phyloP scores from a whole-genome alignment of 768 basidiomycete species.

The Pleurotus tuber-regium region DNA sequence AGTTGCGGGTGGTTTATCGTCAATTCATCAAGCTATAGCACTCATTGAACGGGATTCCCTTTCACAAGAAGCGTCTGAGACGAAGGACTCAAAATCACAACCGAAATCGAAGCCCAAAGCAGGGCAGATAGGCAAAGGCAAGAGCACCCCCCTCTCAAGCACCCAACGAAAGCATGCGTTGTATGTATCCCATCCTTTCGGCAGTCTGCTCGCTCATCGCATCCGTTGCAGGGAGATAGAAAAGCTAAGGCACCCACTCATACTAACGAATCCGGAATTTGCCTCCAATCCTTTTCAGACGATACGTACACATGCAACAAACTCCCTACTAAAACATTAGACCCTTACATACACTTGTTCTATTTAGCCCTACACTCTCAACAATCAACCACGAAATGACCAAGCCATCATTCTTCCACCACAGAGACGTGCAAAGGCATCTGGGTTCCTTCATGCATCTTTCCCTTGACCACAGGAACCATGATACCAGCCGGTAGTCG shows the following conservation, averaged over 20 bases:
- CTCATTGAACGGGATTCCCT: conserved; percentile 34
- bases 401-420: conserved; percentile 11
- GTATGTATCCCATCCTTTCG: conserved; percentile 42
- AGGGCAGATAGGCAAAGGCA: conserved; percentile 69
- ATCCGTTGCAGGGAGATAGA: conserved; percentile 53
- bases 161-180: conserved; percentile 65
- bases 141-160: conserved; percentile 52
- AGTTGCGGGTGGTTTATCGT: conserved; percentile 46
- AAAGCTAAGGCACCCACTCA: conserved; percentile 64
- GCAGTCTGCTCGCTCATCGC: conserved; percentile 3
- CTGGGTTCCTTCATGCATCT: conserved; percentile 21
- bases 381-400: conserved; percentile 1
- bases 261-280: conserved; percentile 65
- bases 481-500: conserved; percentile 29
- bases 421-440: conserved; percentile 31
- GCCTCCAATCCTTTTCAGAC: conserved; percentile 71
- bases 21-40: conserved; percentile 53
- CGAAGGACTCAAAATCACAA: conserved; percentile 17
- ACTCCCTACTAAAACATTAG: conserved; percentile 63
- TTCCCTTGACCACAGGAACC: conserved; percentile 29
- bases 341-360: conserved; percentile 10
- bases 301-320: conserved; percentile 76
- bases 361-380: conserved; percentile 10
- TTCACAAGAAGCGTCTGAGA: conserved; percentile 15
- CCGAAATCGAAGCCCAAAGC: conserved; percentile 28